Percentiles rank a stretch among this genome's conserved stretches.
These are phyloP conservation scores for Colletotrichum echinochloae DNA, from an alignment of 2,329 filamentous ascomycete genomes.

Conservation along the genomic window DNA sequence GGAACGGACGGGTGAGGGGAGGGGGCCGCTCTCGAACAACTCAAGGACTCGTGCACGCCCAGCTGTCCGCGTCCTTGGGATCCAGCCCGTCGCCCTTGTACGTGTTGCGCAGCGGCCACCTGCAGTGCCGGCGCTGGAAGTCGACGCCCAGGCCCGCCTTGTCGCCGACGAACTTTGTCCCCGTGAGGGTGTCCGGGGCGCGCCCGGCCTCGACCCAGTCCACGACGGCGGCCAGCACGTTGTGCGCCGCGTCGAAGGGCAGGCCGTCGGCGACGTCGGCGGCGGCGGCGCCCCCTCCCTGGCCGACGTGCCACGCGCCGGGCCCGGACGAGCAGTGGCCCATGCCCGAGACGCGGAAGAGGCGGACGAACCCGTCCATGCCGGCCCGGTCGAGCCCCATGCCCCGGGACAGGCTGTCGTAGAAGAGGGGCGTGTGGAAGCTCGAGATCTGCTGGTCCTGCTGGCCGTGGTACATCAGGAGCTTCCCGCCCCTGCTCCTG, in stretches of 20 bases:
- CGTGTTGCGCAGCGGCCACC: constrained; percentile 21
- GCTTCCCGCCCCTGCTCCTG: constrained; percentile 56
- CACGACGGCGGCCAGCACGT: constrained; percentile 61
- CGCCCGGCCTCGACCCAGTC: constrained; percentile 59
- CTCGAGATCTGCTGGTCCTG: constrained; percentile 56
- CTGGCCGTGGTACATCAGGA: constrained; percentile 61
- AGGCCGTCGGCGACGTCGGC: constrained; percentile 40
- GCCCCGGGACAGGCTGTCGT: constrained; percentile 58
- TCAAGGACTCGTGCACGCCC: neutral
- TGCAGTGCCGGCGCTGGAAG: constrained; percentile 31
- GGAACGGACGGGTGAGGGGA: too few relatives aligned
- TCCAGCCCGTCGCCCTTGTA: neutral
- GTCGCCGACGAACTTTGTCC: constrained; percentile 50
- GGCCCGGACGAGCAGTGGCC: constrained; percentile 61
- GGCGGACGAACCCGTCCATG: constrained; percentile 62
- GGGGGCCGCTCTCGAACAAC: too few relatives aligned
- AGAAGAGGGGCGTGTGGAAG: constrained; percentile 61
- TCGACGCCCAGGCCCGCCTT: constrained; percentile 5
- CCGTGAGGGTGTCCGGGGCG: constrained; percentile 55
- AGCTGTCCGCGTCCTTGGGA: constrained; percentile 15
- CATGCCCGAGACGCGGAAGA: constrained; percentile 67
- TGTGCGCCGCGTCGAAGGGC: constrained; percentile 52
- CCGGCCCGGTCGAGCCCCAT: constrained; percentile 53
- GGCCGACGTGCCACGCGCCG: constrained; percentile 55
- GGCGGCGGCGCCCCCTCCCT: constrained; percentile 30